Evolutionary conservation across 306 rosid species (phyloP).

Genomic region (Gastrolobium bilobum): DNA sequence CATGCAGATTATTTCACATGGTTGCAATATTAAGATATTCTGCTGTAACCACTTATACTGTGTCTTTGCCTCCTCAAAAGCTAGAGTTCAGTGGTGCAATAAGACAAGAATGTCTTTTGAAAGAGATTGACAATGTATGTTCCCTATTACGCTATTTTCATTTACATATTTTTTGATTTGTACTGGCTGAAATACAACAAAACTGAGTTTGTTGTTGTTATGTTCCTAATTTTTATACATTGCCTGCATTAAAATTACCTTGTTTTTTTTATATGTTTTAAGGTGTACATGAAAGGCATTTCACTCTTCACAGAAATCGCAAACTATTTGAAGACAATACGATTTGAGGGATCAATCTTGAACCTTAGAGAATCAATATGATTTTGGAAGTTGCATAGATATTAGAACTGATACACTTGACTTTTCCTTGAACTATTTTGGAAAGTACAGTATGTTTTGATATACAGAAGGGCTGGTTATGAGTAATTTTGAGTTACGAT

Average conservation of each 20-base stretch:
- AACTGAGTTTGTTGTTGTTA: slow-evolving; percentile 14
- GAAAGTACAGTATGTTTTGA: too few relatives aligned
- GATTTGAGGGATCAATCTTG: slow-evolving; percentile 60
- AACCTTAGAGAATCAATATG: slow-evolving; percentile 63
- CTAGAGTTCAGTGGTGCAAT: slow-evolving; percentile 68
- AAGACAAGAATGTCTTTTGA: slow-evolving; percentile 66
- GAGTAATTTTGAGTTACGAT: too few relatives aligned
- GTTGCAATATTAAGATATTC: slow-evolving; percentile 88
- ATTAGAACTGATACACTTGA: too few relatives aligned
- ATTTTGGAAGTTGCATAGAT: too few relatives aligned
- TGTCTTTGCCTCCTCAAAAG: slow-evolving; percentile 82
- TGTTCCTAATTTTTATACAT: slow-evolving; percentile 17
- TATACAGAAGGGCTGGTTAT: too few relatives aligned
- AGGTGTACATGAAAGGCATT: slow-evolving; percentile 78
- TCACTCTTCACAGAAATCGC: slow-evolving; percentile 73
- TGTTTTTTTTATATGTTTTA: slow-evolving; percentile 42
- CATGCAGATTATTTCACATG: slow-evolving; percentile 82
- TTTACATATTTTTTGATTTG: slow-evolving; percentile 41
- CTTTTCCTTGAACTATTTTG: too few relatives aligned
- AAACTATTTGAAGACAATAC: slow-evolving; percentile 67
- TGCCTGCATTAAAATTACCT: slow-evolving; percentile 14
- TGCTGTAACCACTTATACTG: slow-evolving; percentile 63
- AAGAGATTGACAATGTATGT: slow-evolving; percentile 75
- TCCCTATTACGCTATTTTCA: slow-evolving; percentile 40
- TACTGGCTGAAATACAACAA: slow-evolving; percentile 18